phyloP scores from a whole-genome alignment of 1,139 yeast genomes.

The Suhomyces ambrosiae region DNA sequence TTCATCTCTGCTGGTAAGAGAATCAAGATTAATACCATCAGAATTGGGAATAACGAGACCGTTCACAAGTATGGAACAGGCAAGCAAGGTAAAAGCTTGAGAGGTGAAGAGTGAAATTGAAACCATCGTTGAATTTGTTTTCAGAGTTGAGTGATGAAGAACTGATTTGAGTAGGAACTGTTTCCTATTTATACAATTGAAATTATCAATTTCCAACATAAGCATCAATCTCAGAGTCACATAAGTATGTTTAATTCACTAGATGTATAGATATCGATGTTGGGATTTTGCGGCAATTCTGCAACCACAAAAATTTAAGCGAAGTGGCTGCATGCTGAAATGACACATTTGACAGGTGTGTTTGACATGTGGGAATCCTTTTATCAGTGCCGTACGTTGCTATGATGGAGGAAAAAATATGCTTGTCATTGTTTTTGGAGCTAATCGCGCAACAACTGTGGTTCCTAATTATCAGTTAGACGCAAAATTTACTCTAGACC shows the following conservation, averaged over 20 bases:
- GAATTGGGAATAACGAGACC: constrained; percentile 15
- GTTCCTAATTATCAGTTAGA: too few relatives aligned
- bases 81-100: constrained; percentile 11
- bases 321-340: constrained; percentile 6
- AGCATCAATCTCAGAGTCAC: too few relatives aligned
- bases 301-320: not conserved
- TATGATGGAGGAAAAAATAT: too few relatives aligned
- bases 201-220: too few relatives aligned
- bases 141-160: not conserved
- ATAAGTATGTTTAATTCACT: too few relatives aligned
- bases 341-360: constrained; percentile 10
- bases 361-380: too few relatives aligned
- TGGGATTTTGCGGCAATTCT: not conserved
- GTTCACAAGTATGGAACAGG: constrained; percentile 8
- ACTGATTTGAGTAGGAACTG: not conserved
- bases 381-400: too few relatives aligned
- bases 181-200: constrained; percentile 3
- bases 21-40: too few relatives aligned
- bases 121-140: constrained; percentile 10
- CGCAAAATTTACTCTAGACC: too few relatives aligned
- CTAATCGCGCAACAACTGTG: too few relatives aligned
- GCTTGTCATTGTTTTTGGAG: too few relatives aligned
- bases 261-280: too few relatives aligned
- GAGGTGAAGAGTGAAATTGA: constrained; percentile 10
- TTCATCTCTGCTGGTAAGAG: constrained; percentile 9